A percentile compares a stretch with the other conserved stretches of the same genome.
Conservation (phyloP, 306 rosid species). For the Heteromeles arbutifolia region DNA sequence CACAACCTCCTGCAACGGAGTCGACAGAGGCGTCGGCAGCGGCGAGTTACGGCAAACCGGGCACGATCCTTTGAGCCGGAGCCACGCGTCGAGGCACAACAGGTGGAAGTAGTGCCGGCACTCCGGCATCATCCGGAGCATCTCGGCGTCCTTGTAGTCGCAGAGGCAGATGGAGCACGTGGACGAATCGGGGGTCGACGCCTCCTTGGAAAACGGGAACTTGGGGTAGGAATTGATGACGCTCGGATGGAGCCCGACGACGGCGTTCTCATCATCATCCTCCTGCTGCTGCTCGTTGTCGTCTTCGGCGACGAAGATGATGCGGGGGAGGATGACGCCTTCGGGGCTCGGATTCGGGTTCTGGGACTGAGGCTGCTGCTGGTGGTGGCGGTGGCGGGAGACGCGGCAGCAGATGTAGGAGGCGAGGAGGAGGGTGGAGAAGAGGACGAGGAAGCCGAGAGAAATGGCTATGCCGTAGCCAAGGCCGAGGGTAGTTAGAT, state of each 20-base stretch:
- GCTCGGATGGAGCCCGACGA: constrained; percentile 46
- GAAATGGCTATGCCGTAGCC: constrained; percentile 75
- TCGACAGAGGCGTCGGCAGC: constrained; percentile 74
- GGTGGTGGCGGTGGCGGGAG: constrained; percentile 24
- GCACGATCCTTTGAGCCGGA: constrained; percentile 86
- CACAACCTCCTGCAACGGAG: constrained; percentile 85
- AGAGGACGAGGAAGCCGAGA: constrained; percentile 56
- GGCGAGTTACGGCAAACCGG: constrained; percentile 96
- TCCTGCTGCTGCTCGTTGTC: constrained; percentile 31
- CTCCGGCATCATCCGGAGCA: constrained; percentile 96
- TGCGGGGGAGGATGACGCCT: constrained; percentile 62
- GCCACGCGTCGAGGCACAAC: constrained; percentile 81
- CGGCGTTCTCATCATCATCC: constrained; percentile 22
- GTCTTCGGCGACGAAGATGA: constrained; percentile 74
- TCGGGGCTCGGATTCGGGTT: constrained; percentile 2
- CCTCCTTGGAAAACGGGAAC: constrained; percentile 35
- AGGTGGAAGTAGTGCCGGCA: constrained; percentile 79
- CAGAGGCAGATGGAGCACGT: constrained; percentile 81
- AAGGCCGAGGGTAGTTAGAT: constrained; percentile 56
- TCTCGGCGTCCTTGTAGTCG: constrained; percentile 75
- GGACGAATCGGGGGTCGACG: constrained; percentile 1
- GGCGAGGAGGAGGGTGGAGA: constrained; percentile 47
- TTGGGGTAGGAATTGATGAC: constrained; percentile 82
- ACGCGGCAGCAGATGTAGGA: constrained; percentile 49
- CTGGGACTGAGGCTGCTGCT: neutral